Evolutionary conservation across 768 basidiomycete species (phyloP).

Genomic region (Cystofilobasidium capitatum): DNA sequence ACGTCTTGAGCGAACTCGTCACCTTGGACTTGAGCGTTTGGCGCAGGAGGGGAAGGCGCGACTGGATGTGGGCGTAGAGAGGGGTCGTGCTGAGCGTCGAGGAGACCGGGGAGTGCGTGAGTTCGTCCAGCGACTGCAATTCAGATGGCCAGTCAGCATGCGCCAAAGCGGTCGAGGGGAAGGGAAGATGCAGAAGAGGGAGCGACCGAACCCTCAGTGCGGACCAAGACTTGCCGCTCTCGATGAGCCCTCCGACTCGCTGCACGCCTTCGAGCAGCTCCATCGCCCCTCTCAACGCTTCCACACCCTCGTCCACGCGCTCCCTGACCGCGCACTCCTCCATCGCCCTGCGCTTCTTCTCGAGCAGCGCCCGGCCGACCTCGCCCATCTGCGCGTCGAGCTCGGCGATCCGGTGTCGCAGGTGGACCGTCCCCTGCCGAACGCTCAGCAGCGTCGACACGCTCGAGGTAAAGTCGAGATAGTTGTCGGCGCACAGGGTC

Average conservation of each 20-base stretch:
- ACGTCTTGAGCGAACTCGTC: slow-evolving; percentile 93
- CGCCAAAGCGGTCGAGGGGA: slow-evolving; percentile 11
- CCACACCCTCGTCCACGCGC: slow-evolving; percentile 93
- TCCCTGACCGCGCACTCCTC: slow-evolving; percentile 86
- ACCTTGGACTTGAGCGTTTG: slow-evolving; percentile 65
- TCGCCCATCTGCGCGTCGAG: slow-evolving; percentile 80
- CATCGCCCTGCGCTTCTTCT: slow-evolving; percentile 78
- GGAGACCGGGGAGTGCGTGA: slow-evolving; percentile 70
- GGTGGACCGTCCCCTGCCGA: slow-evolving; percentile 88
- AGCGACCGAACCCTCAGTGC: slow-evolving; percentile 84
- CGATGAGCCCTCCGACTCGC: slow-evolving; percentile 85
- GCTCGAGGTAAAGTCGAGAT: slow-evolving; percentile 90
- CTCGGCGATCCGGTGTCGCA: slow-evolving; percentile 81
- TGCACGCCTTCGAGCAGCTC: slow-evolving; percentile 86
- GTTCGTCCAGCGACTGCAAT: slow-evolving; percentile 80
- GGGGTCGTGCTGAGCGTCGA: slow-evolving; percentile 83
- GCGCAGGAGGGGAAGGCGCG: slow-evolving; percentile 81
- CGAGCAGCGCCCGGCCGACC: slow-evolving; percentile 74
- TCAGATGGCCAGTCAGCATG: neutral
- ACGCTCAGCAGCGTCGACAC: slow-evolving; percentile 94
- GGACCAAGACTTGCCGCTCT: slow-evolving; percentile 90
- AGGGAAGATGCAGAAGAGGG: slow-evolving; percentile 29
- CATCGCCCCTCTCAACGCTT: slow-evolving; percentile 84
- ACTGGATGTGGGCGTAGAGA: slow-evolving; percentile 81
- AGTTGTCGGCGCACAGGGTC: slow-evolving; percentile 88